Evolutionary conservation across 306 rosid species (phyloP), one percentile per base, ranked within the genome.

Genomic region (Hippophae tibetana): DNA sequence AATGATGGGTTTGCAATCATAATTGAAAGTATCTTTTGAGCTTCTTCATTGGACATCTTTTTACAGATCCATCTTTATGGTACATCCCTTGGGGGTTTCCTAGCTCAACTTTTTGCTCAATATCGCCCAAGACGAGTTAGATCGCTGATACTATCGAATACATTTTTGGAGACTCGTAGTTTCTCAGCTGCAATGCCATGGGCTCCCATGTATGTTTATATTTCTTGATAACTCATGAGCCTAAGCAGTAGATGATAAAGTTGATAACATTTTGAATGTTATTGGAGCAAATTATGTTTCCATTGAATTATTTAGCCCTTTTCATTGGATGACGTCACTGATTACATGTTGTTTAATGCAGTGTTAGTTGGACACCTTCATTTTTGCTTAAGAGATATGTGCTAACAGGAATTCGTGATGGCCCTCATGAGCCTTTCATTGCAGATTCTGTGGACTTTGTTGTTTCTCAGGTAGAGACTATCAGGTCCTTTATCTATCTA

Each of bases 381-480:
- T 92, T 92, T 84, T 77, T 92, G 88, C 82, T 92, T 73, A 92
- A 92, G 84, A 82, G 99, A 69, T 88, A 86, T 57, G 93, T 92
- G 76, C 81, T 92, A 64, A 83, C 99, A 62, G 99, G 99, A 75
- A 92, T 92, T 73, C 99, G 90, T 23, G 96, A 85, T 72, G 99
- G 96, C 53, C 99, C 96, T 49, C 96, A 84, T 42, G 99, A 92
- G 79, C 99, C 99, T 60, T 92, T 92, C 79, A 92, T 92, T 73
- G 99, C 99, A 0, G 99, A 93, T 84, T 93, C 99, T 18, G 97
- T 88, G 40, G 97, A 93, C 78, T 93, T 93, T 54, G 97, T 92
- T 80, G 99, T 92, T 76, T 85, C 96, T 78, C 99, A 92, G 95
- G 99, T 92, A 79, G 73, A 64, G 52, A 66, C 53, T 66, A n/a